Evolutionary conservation across 768 basidiomycete genomes (phyloP).

Genomic region (Gymnopilus junonius): DNA sequence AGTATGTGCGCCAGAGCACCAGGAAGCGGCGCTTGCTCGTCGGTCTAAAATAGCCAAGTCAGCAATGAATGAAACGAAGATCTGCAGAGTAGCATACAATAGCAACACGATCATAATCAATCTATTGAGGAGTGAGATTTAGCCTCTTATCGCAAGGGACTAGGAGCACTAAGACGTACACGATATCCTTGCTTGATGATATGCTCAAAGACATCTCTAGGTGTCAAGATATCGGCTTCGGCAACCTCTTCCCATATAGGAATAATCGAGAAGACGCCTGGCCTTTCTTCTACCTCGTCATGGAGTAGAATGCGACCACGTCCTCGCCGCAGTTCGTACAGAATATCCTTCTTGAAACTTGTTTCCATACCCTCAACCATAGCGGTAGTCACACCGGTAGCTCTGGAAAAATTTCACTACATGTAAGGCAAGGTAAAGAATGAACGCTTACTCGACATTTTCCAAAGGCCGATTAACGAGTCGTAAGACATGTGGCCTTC

Average conservation of each 20-base stretch:
- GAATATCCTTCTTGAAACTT: slow-evolving; percentile 84
- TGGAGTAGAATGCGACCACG: slow-evolving; percentile 87
- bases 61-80: not conserved
- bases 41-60: slow-evolving; percentile 60
- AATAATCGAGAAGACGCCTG: slow-evolving; percentile 88
- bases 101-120: slow-evolving; percentile 87
- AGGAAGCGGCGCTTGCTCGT: slow-evolving; percentile 96
- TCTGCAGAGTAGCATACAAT: slow-evolving; percentile 60
- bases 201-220: slow-evolving; percentile 79
- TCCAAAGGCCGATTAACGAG: slow-evolving; percentile 86
- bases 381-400: slow-evolving; percentile 90
- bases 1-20: slow-evolving; percentile 81
- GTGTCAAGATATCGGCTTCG: slow-evolving; percentile 85
- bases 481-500: slow-evolving; percentile 89
- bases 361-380: slow-evolving; percentile 93
- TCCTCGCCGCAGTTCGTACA: slow-evolving; percentile 75
- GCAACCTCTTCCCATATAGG: slow-evolving; percentile 93
- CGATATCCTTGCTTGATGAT: slow-evolving; percentile 78
- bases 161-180: slow-evolving; percentile 41
- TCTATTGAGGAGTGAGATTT: slow-evolving; percentile 41
- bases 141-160: not conserved
- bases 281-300: slow-evolving; percentile 93
- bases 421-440: not conserved
- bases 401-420: slow-evolving; percentile 47
- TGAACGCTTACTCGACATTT: slow-evolving; percentile 86